Conservation (phyloP, 768 basidiomycete genomes). For the Auriscalpium orientale region DNA sequence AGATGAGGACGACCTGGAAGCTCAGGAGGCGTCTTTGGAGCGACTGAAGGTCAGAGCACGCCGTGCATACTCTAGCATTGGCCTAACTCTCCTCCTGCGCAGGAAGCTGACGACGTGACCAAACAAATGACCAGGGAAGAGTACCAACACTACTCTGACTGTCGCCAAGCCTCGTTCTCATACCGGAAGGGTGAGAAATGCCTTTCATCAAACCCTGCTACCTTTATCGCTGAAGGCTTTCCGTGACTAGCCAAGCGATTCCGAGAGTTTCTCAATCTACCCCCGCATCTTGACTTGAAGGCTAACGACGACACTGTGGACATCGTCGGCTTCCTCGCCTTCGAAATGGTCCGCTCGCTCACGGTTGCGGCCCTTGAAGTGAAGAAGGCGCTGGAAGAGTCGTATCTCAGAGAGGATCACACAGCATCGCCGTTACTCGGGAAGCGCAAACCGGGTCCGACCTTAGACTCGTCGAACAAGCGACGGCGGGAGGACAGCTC, state of each 20-base stretch:
- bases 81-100: neutral
- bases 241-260: constrained; percentile 76
- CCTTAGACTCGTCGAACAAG: constrained; percentile 31
- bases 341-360: constrained; percentile 93
- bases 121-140: constrained; percentile 95
- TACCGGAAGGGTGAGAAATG: constrained; percentile 75
- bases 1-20: constrained; percentile 93
- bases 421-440: constrained; percentile 53
- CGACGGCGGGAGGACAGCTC: constrained; percentile 46
- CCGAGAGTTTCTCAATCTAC: constrained; percentile 87
- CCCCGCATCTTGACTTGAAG: constrained; percentile 78
- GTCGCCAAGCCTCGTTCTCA: constrained; percentile 93
- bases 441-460: constrained; percentile 52
- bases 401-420: constrained; percentile 58
- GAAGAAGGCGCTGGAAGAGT: constrained; percentile 71
- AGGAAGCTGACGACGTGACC: constrained; percentile 95
- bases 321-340: constrained; percentile 94
- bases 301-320: constrained; percentile 93
- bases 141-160: constrained; percentile 95
- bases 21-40: constrained; percentile 88
- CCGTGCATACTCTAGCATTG: neutral
- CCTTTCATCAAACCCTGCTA: neutral
- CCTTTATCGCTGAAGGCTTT: neutral
- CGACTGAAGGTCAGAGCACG: constrained; percentile 53
- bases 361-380: constrained; percentile 83